Conservation (phyloP, 306 rosid genomes). For the Prunus campanulata region DNA sequence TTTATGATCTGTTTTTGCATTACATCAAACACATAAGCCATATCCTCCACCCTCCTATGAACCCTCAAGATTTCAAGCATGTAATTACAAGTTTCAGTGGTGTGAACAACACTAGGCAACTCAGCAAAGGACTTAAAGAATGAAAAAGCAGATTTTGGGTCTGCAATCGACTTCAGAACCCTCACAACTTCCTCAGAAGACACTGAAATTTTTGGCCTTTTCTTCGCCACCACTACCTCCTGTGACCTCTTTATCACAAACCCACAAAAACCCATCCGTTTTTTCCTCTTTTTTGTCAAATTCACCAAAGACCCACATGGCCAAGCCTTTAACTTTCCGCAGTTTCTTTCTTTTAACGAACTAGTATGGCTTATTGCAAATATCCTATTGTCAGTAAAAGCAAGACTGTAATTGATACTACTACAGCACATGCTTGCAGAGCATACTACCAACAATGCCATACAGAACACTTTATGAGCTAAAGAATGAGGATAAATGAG, state of each 20-base stretch:
- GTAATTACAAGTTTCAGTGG: constrained; percentile 80
- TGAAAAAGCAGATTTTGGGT: constrained; percentile 54
- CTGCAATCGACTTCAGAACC: constrained; percentile 59
- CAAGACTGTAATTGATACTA: constrained; percentile 31
- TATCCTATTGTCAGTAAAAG: constrained; percentile 31
- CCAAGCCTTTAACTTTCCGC: constrained; percentile 43
- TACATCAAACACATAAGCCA: constrained; percentile 68
- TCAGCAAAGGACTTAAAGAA: constrained; percentile 63
- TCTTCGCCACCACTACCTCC: constrained; percentile 36
- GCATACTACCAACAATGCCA: constrained; percentile 48
- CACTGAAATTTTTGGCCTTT: constrained; percentile 32
- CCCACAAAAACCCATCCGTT: constrained; percentile 35
- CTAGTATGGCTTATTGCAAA: constrained; percentile 34
- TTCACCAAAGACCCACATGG: constrained; percentile 36
- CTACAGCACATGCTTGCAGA: constrained; percentile 49
- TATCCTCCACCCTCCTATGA: constrained; percentile 58
- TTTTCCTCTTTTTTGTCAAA: constrained; percentile 47
- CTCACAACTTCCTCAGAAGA: constrained; percentile 64
- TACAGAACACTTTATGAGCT: constrained; percentile 17
- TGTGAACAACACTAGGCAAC: constrained; percentile 61
- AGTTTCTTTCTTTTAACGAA: constrained; percentile 28
- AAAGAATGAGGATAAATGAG: constrained; percentile 7
- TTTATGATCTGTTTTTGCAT: constrained; percentile 77
- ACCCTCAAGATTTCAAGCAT: constrained; percentile 73
- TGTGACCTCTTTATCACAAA: constrained; percentile 35